These are phyloP conservation scores for Ophiostoma perfectum DNA, from an alignment of 2,329 filamentous ascomycete species.

Conservation along the genomic window DNA sequence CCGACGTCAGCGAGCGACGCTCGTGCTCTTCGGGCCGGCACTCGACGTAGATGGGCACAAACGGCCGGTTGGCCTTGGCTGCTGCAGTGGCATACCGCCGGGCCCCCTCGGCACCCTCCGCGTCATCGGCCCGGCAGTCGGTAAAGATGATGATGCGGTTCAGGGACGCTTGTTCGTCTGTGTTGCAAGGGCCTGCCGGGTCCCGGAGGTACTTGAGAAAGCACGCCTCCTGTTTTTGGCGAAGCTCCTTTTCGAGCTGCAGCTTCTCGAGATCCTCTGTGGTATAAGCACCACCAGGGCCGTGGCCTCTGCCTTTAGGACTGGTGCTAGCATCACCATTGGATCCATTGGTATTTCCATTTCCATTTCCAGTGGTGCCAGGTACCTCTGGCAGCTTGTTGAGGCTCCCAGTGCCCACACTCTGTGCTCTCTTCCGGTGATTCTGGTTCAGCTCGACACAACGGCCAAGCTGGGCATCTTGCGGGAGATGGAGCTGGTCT, in stretches of 20 bases:
- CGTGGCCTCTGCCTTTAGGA: not conserved
- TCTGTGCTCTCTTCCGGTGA: not conserved
- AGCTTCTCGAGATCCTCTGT: not conserved
- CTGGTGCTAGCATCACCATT: no score
- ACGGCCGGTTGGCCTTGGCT: conserved; percentile 27
- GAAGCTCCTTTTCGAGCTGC: conserved; percentile 7
- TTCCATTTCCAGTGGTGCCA: not conserved
- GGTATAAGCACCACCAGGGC: not conserved
- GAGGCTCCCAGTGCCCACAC: not conserved
- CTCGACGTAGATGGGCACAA: conserved; percentile 31
- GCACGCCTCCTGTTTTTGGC: conserved; percentile 25
- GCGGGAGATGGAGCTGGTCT: conserved; percentile 22
- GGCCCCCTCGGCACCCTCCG: conserved; percentile 27
- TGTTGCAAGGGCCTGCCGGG: conserved; percentile 14
- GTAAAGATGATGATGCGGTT: conserved; percentile 31
- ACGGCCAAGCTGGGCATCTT: conserved; percentile 17
- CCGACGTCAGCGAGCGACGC: conserved; percentile 27
- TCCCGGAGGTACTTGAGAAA: conserved; percentile 29
- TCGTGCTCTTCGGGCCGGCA: conserved; percentile 29
- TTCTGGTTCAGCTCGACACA: conserved; percentile 5
- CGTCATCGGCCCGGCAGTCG: conserved; percentile 30
- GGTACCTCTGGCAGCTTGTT: no score
- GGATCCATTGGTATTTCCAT: not conserved
- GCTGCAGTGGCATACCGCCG: conserved; percentile 30
- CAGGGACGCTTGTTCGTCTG: not conserved